Base-by-base conservation (phyloP, 306 rosid species). In the Potentilla sterilis region DNA sequence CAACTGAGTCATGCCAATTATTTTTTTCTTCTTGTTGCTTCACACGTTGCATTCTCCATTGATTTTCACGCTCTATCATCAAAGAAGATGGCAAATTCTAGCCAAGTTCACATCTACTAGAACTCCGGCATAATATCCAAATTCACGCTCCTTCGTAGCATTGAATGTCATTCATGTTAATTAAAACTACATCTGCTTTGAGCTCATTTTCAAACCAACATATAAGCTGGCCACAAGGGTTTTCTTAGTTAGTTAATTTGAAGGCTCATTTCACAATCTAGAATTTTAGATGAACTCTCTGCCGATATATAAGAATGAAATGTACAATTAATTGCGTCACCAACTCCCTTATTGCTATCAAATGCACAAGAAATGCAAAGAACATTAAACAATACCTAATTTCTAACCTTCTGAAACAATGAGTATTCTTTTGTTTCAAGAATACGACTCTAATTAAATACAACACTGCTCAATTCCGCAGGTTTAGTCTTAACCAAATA, bases 341-440 rank as follows among this genome's bases (percentile, higher is more conserved):
- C 62, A 86, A n/a, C 82, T 72, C 71, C 74, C 73, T 90, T 85
- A 84, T 91, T 87, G 16, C 81, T 34, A 8, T 48, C 86, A 77
- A 80, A 85, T 81, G 75, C 79, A 82, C 62, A 77, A 80, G 19
- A 68, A 79, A 80, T 88, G 54, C 47, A 59, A 41, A 41, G 37
- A 34, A 28, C 15, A 43, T 6, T 37, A n/a, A 14, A 35, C 11
- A 63, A 28, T 42, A 40, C 76, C 73, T 68, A 70, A n/a, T 11
- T 19, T 38, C 69, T 40, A 15, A 63, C 69, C 48, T 19, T 28
- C 44, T 48, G 79, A 80, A 54, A 73, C 74, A 79, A 79, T 73
- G 62, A 51, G 67, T 52, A 69, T 8, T 21, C 38, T 52, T 72
- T 73, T 42, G 49, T 75, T 75, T 63, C 70, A 73, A 73, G 69